phyloP scores from a whole-genome alignment of 805 yeast genomes.

The Metschnikowia picachoensis region DNA sequence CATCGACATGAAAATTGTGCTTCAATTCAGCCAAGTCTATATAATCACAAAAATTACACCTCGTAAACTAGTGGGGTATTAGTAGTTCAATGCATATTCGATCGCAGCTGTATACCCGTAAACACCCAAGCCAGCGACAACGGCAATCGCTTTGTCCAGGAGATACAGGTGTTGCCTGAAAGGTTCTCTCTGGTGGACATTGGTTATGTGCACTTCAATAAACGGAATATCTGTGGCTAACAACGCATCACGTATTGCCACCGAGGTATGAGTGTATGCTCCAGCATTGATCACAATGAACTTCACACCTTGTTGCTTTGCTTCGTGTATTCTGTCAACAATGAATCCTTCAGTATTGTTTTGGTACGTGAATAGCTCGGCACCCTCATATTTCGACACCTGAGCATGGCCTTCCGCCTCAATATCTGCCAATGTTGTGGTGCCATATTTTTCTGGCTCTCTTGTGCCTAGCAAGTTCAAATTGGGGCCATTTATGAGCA shows the following conservation, averaged over 20 bases:
- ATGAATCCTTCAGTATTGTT: slow-evolving; percentile 45
- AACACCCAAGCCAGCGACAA: slow-evolving; percentile 40
- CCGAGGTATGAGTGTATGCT: slow-evolving; percentile 50
- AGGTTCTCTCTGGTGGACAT: slow-evolving; percentile 48
- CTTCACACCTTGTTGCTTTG: slow-evolving; percentile 39
- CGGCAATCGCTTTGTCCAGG: slow-evolving; percentile 47
- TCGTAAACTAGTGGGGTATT: background rate
- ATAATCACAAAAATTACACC: too few relatives aligned
- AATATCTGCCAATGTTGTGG: slow-evolving; percentile 41
- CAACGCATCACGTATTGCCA: slow-evolving; percentile 48
- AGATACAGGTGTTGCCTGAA: slow-evolving; percentile 48
- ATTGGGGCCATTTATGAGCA: slow-evolving; percentile 48
- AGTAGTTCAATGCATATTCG: slow-evolving; percentile 39
- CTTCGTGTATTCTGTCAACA: slow-evolving; percentile 46
- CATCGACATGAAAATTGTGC: too few relatives aligned
- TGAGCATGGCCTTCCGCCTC: slow-evolving; percentile 38
- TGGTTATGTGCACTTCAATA: slow-evolving; percentile 48
- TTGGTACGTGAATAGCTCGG: slow-evolving; percentile 35
- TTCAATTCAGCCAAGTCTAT: background rate
- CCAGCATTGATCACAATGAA: slow-evolving; percentile 50
- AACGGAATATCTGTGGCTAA: slow-evolving; percentile 47
- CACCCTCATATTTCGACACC: slow-evolving; percentile 27
- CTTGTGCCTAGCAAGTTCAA: slow-evolving; percentile 44
- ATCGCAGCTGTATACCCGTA: slow-evolving; percentile 41
- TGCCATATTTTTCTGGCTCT: slow-evolving; percentile 47